Conservation (phyloP, 768 basidiomycete species). For the Clitopilus passeckerianus region DNA sequence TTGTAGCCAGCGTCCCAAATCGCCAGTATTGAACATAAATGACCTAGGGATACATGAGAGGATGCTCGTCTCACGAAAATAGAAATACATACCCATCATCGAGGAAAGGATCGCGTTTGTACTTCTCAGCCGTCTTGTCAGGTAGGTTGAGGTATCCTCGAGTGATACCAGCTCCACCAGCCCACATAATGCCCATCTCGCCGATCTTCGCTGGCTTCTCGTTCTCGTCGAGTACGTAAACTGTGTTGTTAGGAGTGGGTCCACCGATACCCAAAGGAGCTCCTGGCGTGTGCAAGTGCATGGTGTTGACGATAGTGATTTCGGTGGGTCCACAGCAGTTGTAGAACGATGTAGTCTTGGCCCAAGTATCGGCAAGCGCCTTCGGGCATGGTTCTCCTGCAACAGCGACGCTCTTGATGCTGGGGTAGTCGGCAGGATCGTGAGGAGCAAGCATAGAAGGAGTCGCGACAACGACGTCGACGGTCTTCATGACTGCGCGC, state of each 20-base stretch:
- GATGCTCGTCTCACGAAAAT: background rate
- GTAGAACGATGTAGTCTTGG: slow-evolving; percentile 31
- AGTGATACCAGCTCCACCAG: slow-evolving; percentile 49
- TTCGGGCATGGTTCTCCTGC: slow-evolving; percentile 50
- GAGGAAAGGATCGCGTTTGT: slow-evolving; percentile 41
- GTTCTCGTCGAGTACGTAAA: slow-evolving; percentile 30
- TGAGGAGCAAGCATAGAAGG: slow-evolving; percentile 45
- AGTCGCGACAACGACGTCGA: slow-evolving; percentile 48
- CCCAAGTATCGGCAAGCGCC: slow-evolving; percentile 39
- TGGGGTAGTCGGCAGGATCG: slow-evolving; percentile 42
- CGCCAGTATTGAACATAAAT: slow-evolving; percentile 61
- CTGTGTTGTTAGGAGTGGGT: slow-evolving; percentile 43
- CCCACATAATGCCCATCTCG: slow-evolving; percentile 44
- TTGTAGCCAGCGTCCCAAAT: slow-evolving; percentile 49
- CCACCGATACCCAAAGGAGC: slow-evolving; percentile 34
- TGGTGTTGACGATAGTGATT: slow-evolving; percentile 48
- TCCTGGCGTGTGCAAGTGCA: slow-evolving; percentile 33
- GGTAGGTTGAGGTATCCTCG: slow-evolving; percentile 50
- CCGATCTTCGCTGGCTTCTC: slow-evolving; percentile 26
- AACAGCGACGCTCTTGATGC: slow-evolving; percentile 44
- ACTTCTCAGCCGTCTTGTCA: slow-evolving; percentile 45
- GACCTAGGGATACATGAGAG: slow-evolving; percentile 8
- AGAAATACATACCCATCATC: slow-evolving; percentile 35
- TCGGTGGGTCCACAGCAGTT: slow-evolving; percentile 53
- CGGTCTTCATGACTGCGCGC: slow-evolving; percentile 39